Evolutionary conservation across 768 basidiomycete genomes (phyloP).

Genomic region (Leccinum truebloodii): DNA sequence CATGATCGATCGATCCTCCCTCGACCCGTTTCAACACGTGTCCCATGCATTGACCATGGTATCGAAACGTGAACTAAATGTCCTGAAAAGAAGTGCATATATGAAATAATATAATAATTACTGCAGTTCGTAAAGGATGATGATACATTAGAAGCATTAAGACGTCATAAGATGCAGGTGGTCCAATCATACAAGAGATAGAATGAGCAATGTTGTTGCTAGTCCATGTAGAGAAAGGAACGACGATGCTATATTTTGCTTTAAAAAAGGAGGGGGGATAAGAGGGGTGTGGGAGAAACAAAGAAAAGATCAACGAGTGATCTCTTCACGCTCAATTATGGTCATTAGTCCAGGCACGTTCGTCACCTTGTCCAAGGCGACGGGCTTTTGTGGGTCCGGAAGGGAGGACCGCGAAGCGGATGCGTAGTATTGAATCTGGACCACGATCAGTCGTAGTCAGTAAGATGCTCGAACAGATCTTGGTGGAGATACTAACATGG

Average conservation of each 20-base stretch:
- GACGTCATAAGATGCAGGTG: not conserved
- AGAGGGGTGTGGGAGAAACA: not conserved
- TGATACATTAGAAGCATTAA: constrained; percentile 6
- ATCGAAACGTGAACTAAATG: constrained; percentile 3
- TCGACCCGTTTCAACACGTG: not conserved
- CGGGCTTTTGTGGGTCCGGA: constrained; percentile 60
- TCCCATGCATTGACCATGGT: not conserved
- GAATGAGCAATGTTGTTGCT: not conserved
- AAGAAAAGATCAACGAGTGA: constrained; percentile 15
- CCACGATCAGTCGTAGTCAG: constrained; percentile 2
- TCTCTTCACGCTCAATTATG: constrained; percentile 48
- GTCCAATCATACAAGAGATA: not conserved
- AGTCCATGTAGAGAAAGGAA: constrained; percentile 10
- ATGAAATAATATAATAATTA: constrained; percentile 13
- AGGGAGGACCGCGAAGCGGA: constrained; percentile 52
- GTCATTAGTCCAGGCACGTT: constrained; percentile 78
- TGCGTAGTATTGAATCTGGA: constrained; percentile 64
- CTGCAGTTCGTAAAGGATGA: not conserved
- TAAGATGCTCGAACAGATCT: not conserved
- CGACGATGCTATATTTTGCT: not conserved
- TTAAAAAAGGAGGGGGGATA: not conserved
- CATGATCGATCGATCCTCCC: not conserved
- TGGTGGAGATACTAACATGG: constrained; percentile 41
- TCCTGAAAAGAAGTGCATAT: not conserved
- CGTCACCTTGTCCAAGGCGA: constrained; percentile 59